Conservation (phyloP, 192 early-diverging fungal species). For the Nowakowskiella sp. region DNA sequence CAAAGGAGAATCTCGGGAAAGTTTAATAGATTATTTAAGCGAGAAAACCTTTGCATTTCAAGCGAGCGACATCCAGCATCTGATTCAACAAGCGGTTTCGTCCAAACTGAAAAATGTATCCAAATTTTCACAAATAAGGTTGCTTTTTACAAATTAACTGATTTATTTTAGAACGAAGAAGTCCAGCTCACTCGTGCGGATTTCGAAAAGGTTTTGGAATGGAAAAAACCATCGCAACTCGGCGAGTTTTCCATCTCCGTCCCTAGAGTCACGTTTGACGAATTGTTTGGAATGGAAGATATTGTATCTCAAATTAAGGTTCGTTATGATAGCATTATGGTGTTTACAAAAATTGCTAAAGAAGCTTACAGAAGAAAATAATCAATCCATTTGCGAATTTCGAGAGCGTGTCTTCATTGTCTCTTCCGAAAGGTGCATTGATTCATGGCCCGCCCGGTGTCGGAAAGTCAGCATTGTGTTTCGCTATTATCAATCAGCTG, state of each 20-base stretch:
- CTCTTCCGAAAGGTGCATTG: conserved; percentile 72
- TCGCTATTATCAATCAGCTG: conserved; percentile 67
- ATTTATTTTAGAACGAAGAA: too few relatives aligned
- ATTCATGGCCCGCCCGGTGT: conserved; percentile 83
- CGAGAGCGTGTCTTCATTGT: conserved; percentile 43
- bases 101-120: too few relatives aligned
- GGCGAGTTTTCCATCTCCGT: conserved; percentile 25
- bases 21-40: too few relatives aligned
- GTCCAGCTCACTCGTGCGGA: conserved; percentile 3
- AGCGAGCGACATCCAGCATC: too few relatives aligned
- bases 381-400: conserved; percentile 50
- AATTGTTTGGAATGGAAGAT: conserved; percentile 72
- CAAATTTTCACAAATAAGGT: too few relatives aligned
- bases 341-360: conserved; percentile 24
- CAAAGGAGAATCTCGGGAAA: too few relatives aligned
- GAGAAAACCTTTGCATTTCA: too few relatives aligned
- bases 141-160: too few relatives aligned
- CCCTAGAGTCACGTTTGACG: conserved; percentile 52
- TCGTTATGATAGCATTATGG: conserved; percentile 27
- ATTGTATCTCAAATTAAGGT: conserved; percentile 56
- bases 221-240: conserved; percentile 7
- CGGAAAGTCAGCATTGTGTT: conserved; percentile 85
- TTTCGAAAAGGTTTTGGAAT: neutral
- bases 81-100: too few relatives aligned
- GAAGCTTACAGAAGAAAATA: conserved; percentile 42